Evolutionary conservation across 441 rosid species (phyloP).

Genomic region (Flueggea neowawraea): DNA sequence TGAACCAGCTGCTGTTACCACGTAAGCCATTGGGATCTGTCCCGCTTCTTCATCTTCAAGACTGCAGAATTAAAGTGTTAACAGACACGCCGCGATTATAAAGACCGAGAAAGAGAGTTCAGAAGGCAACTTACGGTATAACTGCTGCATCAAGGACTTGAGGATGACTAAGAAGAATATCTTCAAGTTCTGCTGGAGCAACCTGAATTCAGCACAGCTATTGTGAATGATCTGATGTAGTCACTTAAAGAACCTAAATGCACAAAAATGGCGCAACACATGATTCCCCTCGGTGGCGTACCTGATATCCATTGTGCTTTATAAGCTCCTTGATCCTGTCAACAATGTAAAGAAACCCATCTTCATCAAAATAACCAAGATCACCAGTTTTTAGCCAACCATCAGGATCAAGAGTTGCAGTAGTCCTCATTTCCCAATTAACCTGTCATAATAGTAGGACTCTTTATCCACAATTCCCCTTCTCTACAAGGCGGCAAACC

Average conservation of each 20-base stretch:
- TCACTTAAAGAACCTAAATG: no score
- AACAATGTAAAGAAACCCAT: slow-evolving; percentile 52
- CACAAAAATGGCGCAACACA: no score
- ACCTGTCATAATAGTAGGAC: slow-evolving; percentile 53
- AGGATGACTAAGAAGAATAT: slow-evolving; percentile 52
- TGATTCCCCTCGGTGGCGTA: slow-evolving; percentile 1
- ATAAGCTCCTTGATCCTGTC: slow-evolving; percentile 72
- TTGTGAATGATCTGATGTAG: neutral
- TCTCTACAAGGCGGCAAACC: slow-evolving; percentile 31
- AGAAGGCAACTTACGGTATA: slow-evolving; percentile 39
- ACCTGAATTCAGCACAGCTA: slow-evolving; percentile 32
- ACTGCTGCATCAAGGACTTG: slow-evolving; percentile 59
- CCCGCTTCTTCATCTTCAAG: slow-evolving; percentile 64
- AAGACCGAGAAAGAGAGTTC: neutral
- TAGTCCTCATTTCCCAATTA: slow-evolving; percentile 45
- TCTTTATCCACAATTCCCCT: slow-evolving; percentile 59
- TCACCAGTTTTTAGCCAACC: slow-evolving; percentile 75
- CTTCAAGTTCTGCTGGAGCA: slow-evolving; percentile 74
- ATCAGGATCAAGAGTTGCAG: slow-evolving; percentile 32
- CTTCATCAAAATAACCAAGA: slow-evolving; percentile 55
- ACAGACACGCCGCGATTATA: neutral
- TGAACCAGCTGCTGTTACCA: slow-evolving; percentile 43
- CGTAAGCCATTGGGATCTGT: slow-evolving; percentile 68
- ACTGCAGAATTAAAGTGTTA: slow-evolving; percentile 21
- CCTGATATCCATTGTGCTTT: slow-evolving; percentile 74